Conservation (phyloP, 208 protist species). For the Trypanosoma scelopori region DNA sequence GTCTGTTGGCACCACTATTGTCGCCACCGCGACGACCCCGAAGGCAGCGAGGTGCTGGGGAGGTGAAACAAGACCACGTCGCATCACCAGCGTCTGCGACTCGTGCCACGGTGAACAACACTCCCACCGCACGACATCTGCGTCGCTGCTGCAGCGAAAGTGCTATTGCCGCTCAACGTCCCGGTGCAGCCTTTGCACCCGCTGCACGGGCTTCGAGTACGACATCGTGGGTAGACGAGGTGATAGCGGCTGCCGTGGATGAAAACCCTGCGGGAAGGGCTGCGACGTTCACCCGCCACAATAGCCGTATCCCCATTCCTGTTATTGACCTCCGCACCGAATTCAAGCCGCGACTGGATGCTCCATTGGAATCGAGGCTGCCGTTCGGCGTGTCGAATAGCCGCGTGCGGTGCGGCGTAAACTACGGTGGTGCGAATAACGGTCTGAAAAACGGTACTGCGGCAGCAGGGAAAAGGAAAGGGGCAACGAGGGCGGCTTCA, state of each 20-base stretch:
- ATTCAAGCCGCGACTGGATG: constrained; percentile 48
- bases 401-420: constrained; percentile 36
- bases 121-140: background rate
- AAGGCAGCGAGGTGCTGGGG: background rate
- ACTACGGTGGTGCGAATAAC: background rate
- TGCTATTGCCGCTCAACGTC: background rate
- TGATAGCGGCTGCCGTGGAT: background rate
- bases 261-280: background rate
- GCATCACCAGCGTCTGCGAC: background rate
- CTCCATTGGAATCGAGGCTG: constrained; percentile 36
- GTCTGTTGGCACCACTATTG: background rate
- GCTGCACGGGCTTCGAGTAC: background rate
- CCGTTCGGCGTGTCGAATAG: constrained; percentile 19
- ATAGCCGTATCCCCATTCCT: constrained; percentile 26
- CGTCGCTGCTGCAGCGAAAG: constrained; percentile 17
- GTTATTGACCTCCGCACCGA: constrained; percentile 60
- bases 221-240: constrained; percentile 8
- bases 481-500: background rate
- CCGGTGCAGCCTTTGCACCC: background rate
- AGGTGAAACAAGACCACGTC: background rate
- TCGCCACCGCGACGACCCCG: background rate
- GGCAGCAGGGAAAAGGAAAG: background rate
- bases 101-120: background rate
- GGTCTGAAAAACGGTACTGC: background rate
- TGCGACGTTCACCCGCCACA: background rate